Base-by-base conservation (phyloP, 352 stramenopile species). In the Pythium utonaiense region DNA sequence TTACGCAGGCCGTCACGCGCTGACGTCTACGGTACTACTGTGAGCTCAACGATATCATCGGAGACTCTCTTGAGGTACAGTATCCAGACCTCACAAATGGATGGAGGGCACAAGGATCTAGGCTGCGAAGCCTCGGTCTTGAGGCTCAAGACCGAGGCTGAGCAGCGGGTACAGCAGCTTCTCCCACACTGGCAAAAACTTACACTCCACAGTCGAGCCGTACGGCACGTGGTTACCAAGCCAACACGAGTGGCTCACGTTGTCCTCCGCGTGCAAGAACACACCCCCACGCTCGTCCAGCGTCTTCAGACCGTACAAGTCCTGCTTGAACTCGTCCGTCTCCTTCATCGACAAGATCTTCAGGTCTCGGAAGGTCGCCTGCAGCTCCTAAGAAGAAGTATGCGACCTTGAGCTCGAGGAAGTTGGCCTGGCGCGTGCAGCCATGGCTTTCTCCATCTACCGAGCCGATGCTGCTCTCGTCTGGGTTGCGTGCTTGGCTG, bases 121-220 rank as follows among this genome's bases (percentile, higher is more conserved):
- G 28, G 5, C 28, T 33, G 28, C 28, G 9, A 5, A 9, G 28
- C 28, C 36, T 38, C 33, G 45, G 56, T 33, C 45, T 25, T 45
- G 4, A n/a, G n/a, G n/a, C n/a, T n/a, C n/a, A n/a, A n/a, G n/a
- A n/a, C n/a, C n/a, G n/a, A n/a, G n/a, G n/a, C n/a, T n/a, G n/a
- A 64, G 47, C 10, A 66, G 41, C 12, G 64, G 60, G 51, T 75
- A 77, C 25, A 84, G 51, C 56, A 73, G 36, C 25, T 76, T 54
- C 50, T 82, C 68, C 36, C 79, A 84, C 30, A 84, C 62, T 3
- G 41, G 31, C 50, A 51, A 49, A 62, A 75, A 86, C 50, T 62
- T 50, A 25, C 73, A 83, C 31, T 27, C n/a, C 13, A 36, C 60
- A 40, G 25, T 60, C 13, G 17, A 51, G 6, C 38, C 49, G 0